These are phyloP conservation scores for Fragaria nilgerrensis DNA, from an alignment of 306 rosid genomes.

Conservation along the genomic window DNA sequence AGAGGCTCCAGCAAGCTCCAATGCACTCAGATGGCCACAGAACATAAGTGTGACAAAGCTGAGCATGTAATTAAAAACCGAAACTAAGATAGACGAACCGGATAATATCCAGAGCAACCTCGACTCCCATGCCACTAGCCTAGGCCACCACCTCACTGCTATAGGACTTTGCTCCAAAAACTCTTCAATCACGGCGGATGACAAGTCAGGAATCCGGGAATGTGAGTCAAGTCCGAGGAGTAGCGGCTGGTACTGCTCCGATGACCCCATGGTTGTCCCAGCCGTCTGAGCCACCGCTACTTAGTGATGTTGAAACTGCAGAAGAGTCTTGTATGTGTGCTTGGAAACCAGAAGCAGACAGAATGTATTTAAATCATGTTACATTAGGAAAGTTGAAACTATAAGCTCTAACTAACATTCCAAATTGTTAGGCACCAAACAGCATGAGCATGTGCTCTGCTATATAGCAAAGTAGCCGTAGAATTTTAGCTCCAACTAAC, in stretches of 20 bases:
- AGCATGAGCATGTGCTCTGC: neutral
- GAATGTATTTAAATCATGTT: neutral
- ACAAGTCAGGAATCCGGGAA: conserved; percentile 27
- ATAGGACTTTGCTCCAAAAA: conserved; percentile 35
- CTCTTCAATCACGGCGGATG: conserved; percentile 42
- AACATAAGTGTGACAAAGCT: conserved; percentile 52
- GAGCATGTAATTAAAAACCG: conserved; percentile 43
- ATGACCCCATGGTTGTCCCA: neutral
- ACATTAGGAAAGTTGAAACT: neutral
- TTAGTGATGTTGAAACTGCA: neutral
- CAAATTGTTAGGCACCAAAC: neutral
- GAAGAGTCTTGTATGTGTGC: neutral
- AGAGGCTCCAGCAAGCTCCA: conserved; percentile 76
- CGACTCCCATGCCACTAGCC: conserved; percentile 63
- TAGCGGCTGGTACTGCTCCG: neutral
- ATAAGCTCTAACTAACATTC: neutral
- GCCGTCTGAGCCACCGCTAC: neutral
- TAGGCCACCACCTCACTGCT: conserved; percentile 36
- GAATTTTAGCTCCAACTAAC: conserved; percentile 13
- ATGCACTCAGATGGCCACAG: conserved; percentile 53
- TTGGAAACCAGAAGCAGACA: neutral
- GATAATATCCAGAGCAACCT: conserved; percentile 56
- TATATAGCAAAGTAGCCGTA: neutral
- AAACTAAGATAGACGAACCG: conserved; percentile 35
- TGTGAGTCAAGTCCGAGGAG: conserved; percentile 27